These are phyloP conservation scores for Warburgia ugandensis DNA, from an alignment of 164 flowering plant genomes.

Conservation along the genomic window DNA sequence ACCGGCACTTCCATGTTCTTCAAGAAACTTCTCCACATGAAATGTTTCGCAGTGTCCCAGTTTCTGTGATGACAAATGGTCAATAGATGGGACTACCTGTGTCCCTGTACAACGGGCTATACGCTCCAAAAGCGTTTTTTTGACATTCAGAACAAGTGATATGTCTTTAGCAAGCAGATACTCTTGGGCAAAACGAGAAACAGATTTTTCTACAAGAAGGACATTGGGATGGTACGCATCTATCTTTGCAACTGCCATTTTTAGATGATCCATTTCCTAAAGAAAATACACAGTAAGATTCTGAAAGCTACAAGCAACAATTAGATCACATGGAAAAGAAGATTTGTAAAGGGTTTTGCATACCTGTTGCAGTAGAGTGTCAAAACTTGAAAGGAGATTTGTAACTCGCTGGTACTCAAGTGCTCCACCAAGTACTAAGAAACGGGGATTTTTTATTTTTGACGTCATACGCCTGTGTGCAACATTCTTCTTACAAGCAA, in stretches of 20 bases:
- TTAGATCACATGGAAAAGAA: neutral
- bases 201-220: constrained; percentile 93
- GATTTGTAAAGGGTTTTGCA: too few species aligned
- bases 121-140: constrained; percentile 86
- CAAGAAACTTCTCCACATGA: constrained; percentile 68
- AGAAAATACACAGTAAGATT: too few species aligned
- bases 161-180: constrained; percentile 83
- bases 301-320: constrained; percentile 5
- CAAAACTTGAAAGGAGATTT: constrained; percentile 78
- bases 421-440: constrained; percentile 90
- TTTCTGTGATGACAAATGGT: constrained; percentile 68
- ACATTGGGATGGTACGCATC: constrained; percentile 72
- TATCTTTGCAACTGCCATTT: constrained; percentile 96
- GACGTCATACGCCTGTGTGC: constrained; percentile 93
- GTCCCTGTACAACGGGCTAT: constrained; percentile 94
- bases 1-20: constrained; percentile 80
- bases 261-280: constrained; percentile 94
- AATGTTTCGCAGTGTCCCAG: constrained; percentile 76
- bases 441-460: constrained; percentile 62
- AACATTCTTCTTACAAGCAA: constrained; percentile 97
- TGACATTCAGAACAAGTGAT: constrained; percentile 85
- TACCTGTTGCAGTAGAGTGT: constrained; percentile 93
- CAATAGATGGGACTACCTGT: constrained; percentile 88
- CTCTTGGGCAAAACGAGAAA: constrained; percentile 88
- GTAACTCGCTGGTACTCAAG: constrained; percentile 94